Base-by-base conservation (phyloP, 1,139 yeast genomes). In the Geotrichum bryndzae region DNA sequence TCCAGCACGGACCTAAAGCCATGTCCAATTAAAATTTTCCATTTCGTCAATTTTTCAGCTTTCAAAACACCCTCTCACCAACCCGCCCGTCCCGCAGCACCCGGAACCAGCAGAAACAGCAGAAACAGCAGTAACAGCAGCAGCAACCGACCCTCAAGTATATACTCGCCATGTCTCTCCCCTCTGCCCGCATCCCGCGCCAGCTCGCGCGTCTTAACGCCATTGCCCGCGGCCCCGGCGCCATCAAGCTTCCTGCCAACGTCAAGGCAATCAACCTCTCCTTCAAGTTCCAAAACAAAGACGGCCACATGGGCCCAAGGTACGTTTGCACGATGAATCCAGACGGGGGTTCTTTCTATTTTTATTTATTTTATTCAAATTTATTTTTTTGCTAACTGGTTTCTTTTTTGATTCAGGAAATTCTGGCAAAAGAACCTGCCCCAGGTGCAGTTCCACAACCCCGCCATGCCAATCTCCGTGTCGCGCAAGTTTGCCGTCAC, bases 401-500 rank as follows among this genome's bases (percentile, higher is more conserved):
- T 35, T 35, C 35, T 56, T 15, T 70, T 75, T 13, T 73, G 31
- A 27, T 27, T 74, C 13, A 76, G 82, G 61, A 78, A 78, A 66
- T 89, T 91, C 75, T 88, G 96, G 95, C 84, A 83, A 69, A 77
- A 79, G 58, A 82, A 84, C 73, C 78, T 90, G 63, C 96, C 96
- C 25, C 84, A 90, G 15, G 79, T 91, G 64, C 87, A 85, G 72
- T 91, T 88, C 74, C 92, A 90, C 76, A 91, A 91, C 74, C 94
- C 94, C 38, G 77, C 79, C 53, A 72, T 88, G 45, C 81, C 84
- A 46, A 84, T 90, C 63, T 79, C 83, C 35, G 87, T 90, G 27
- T 50, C 46, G 25, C 55, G 65, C 13, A 41, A 31, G 31, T 54
- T 45, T 80, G 84, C 61, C 74, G 73, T 11, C 33, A 76, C 74